Base-by-base conservation (phyloP, 2,329 filamentous ascomycete species). In the Drechslerella dactyloides region DNA sequence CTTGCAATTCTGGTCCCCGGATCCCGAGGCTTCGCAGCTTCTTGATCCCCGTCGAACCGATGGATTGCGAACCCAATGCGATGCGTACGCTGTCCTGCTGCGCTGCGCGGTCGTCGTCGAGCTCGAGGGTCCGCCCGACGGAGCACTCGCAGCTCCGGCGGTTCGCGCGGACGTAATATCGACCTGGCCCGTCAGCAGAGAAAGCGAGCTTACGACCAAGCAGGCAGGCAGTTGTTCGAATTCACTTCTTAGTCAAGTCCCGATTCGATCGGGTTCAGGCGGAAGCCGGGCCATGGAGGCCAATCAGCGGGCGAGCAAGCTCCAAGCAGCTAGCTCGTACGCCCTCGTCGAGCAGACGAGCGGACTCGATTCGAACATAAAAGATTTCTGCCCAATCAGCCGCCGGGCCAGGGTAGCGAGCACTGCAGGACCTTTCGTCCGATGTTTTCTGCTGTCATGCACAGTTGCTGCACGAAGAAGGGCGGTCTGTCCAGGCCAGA, bases 401-500 rank as follows among this genome's bases (percentile, higher is more conserved):
- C 48, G 37, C 42, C 23, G 23, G 27, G 27, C 35, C 17, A 11
- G 42, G 53, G n/a, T 42, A 33, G 27, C 27, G 54, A 19, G 57
- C 51, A 58, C 62, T 58, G 58, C 52, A 42, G 65, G 57, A 53
- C 65, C 46, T 69, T 69, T 69, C 65, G 62, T 69, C 65, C 65
- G 65, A 69, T 69, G 65, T 69, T 69, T 69, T 69, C 23, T n/a
- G 57, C 65, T 57, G 57, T 58, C 57, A 62, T 69, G 51, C 57
- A 57, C 50, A 61, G 60, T n/a, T 55, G 50, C 30, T 46, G 24
- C 33, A 37, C 40, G 35, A 27, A 17, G 35, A 35, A 44, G 44
- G 40, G 54, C 33, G 46, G 44, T 68, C 27, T 46, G n/a, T n/a
- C n/a, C n/a, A n/a, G n/a, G 37, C 15, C 42, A 44, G 53, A 57